Evolutionary conservation across 805 yeast genomes (phyloP).

Genomic region (Sugiyamaella qingdaonensis): DNA sequence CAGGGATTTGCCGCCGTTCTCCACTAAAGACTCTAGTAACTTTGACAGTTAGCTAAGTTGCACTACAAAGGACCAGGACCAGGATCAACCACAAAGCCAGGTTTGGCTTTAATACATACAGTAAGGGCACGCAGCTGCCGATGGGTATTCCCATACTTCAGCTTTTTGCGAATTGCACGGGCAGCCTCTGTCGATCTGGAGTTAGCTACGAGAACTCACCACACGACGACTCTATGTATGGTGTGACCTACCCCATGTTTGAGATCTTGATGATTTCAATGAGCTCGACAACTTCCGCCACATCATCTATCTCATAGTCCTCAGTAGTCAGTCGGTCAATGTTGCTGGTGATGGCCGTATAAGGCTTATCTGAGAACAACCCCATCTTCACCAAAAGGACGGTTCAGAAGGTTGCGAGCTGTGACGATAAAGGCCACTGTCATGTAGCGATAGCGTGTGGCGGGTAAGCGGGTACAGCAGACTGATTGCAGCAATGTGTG

Average conservation of each 20-base stretch:
- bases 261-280: constrained; percentile 48
- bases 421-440: background rate
- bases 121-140: constrained; percentile 69
- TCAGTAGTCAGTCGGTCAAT: constrained; percentile 36
- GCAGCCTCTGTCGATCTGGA: constrained; percentile 73
- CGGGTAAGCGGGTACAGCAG: no score
- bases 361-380: constrained; percentile 37
- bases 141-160: constrained; percentile 71
- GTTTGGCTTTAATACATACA: constrained; percentile 24
- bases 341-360: constrained; percentile 40
- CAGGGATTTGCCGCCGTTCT: constrained; percentile 45
- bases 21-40: constrained; percentile 54
- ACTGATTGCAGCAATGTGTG: no score
- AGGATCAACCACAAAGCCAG: background rate
- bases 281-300: constrained; percentile 53
- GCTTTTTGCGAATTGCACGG: constrained; percentile 78
- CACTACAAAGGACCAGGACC: background rate
- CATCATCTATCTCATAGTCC: constrained; percentile 34
- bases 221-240: no score
- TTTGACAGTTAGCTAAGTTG: constrained; percentile 2
- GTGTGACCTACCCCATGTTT: constrained; percentile 30
- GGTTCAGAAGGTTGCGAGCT: background rate
- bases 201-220: background rate
- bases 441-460: no score
- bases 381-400: constrained; percentile 24